Evolutionary conservation across 1,284 basidiomycete genomes (phyloP), one percentile per base, ranked within the genome.

Genomic region (Ceratobasidium sp.): DNA sequence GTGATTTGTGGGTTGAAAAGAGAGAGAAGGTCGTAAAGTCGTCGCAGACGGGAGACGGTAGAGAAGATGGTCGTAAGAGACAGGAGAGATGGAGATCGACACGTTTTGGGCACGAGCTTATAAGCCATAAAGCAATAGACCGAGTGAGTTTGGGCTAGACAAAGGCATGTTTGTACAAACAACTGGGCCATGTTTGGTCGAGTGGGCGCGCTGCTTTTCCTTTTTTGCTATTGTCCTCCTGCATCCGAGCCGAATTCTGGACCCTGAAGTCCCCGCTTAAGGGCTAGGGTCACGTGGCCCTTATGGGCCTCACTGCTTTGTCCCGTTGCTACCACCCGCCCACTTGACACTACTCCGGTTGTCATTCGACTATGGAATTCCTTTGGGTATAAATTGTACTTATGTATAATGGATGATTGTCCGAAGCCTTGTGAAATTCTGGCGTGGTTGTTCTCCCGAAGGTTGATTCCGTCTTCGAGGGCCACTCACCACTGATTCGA

Each of bases 31-130:
- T 67, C 49, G 62, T 54, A 13, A 67, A n/a, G 25, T 54, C 62
- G 62, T 67, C 62, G 43, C 62, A 67, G 62, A 67, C 49, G 62
- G 35, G 15, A n/a, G n/a, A n/a, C n/a, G n/a, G n/a, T n/a, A n/a
- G n/a, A n/a, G n/a, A 53, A 49, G 40, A 35, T n/a, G 20, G 38
- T 32, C 25, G 35, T 34, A 40, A 27, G 22, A 29, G 27, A 50
- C 15, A 27, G 34, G 49, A 54, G 45, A 42, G 58, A 62, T 62
- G 45, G 12, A 25, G 45, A 27, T 67, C 20, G 8, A 25, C 13
- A 17, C 50, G 27, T 22, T 54, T n/a, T n/a, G 40, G 50, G 35
- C 17, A 25, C n/a, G 13, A 3, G 50, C 32, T 54, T 67, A 53
- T 67, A 67, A 53, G 34, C 50, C 35, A 43, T 35, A 17, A 20